Conservation (phyloP, 192 early-diverging fungal species). For the Entrophospora sp. region DNA sequence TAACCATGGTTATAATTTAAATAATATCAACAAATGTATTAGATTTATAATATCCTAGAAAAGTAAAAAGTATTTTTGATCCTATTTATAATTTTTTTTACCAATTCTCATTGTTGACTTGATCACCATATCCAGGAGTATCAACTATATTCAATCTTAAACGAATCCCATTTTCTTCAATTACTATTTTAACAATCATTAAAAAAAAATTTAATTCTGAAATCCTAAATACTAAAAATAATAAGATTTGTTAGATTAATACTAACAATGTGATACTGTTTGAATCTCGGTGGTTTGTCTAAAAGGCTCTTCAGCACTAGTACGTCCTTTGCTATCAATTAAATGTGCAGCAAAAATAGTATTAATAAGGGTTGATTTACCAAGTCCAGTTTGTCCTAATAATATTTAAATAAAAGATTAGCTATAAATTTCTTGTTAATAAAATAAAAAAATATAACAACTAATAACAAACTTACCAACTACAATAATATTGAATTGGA, state of each 20-base stretch:
- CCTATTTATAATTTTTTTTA: slow-evolving; percentile 25
- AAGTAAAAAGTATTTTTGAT: too few species aligned
- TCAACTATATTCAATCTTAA: slow-evolving; percentile 94
- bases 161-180: slow-evolving; percentile 93
- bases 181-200: slow-evolving; percentile 54
- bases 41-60: too few species aligned
- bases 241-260: too few species aligned
- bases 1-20: neutral
- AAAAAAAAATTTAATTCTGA: neutral
- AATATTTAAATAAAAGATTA: neutral
- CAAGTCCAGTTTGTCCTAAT: slow-evolving; percentile 88
- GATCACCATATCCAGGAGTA: slow-evolving; percentile 97
- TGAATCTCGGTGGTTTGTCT: slow-evolving; percentile 95
- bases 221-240: neutral
- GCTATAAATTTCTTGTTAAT: too few species aligned
- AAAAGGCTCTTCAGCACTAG: slow-evolving; percentile 65
- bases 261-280: slow-evolving; percentile 76
- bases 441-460: neutral
- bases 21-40: neutral
- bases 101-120: slow-evolving; percentile 98
- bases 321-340: slow-evolving; percentile 85
- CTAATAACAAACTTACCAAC: slow-evolving; percentile 60
- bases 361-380: slow-evolving; percentile 98
- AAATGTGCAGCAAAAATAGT: slow-evolving; percentile 95
- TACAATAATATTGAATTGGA: slow-evolving; percentile 97